Evolutionary conservation across 2,329 filamentous ascomycete genomes (phyloP), one percentile per base, ranked within the genome.

Genomic region (Fusarium decemcellulare): DNA sequence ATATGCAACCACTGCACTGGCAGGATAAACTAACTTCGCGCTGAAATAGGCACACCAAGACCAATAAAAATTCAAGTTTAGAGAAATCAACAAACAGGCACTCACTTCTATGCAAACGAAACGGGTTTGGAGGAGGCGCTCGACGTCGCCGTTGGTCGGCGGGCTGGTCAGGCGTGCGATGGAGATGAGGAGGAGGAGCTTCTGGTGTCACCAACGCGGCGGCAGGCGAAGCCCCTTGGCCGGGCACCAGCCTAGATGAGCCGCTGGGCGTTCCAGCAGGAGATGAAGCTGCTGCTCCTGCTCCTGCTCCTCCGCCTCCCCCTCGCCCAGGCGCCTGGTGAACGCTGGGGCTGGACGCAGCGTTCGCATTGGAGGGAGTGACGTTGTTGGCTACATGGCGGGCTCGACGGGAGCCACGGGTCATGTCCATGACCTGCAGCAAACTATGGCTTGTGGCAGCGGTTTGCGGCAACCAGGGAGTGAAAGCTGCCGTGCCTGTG

Each of bases 51-150:
- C 37, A 50, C 11, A 48, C 16, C 23, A 11, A 36, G 51, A 47
- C 32, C 32, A 37, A 39, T 8, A 12, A 48, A 42, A 50, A 18
- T 36, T 18, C 37, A 44, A 8, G 27, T 29, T 23, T 15, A 39
- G 34, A 37, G 39, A 32, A 23, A 8, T 29, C 23, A 12, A 37
- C 32, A 15, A 5, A 23, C 23, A 23, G 23, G 23, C 23, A 78
- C 79, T 79, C 61, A 81, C 79, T 75, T 69, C 78, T 74, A 54
- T 81, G 78, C 3, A 81, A 70, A 16, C 79, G 78, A 63, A 81
- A 81, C 0, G 79, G 79, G 72, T 81, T 78, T 40, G 76, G 76
- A 29, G 75, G 75, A 23, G 78, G 78, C 43, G 68, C 75, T 53
- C 66, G 65, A 37, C 70, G 72, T 37, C 66, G 72, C 62, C 64